Evolutionary conservation across 768 basidiomycete genomes (phyloP).

Genomic region (Rhodotorula taiwanensis): DNA sequence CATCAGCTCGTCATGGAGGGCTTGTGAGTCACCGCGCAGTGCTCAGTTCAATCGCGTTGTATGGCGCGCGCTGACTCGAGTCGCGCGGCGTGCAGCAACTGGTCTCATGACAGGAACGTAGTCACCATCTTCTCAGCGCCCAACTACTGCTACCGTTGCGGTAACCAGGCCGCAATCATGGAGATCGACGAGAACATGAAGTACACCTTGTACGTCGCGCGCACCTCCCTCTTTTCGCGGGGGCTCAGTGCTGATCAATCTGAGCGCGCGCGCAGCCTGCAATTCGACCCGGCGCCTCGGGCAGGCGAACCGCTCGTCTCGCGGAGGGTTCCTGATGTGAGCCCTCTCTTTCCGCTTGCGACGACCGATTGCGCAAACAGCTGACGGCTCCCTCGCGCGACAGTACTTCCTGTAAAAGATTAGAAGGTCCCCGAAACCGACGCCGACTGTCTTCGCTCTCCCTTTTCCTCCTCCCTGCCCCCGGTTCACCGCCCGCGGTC

Average conservation of each 20-base stretch:
- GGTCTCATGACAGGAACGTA: conserved; percentile 98
- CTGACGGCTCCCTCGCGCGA: neutral
- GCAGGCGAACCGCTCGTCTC: conserved; percentile 98
- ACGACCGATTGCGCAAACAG: no score
- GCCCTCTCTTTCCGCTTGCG: neutral
- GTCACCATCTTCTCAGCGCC: conserved; percentile 99
- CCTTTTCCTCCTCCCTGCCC: neutral
- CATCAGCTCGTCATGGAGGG: conserved; percentile 83
- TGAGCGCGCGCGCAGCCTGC: conserved; percentile 59
- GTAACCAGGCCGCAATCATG: conserved; percentile 99
- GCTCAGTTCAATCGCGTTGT: neutral
- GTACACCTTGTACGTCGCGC: conserved; percentile 55
- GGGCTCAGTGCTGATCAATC: conserved; percentile 22
- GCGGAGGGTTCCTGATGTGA: conserved; percentile 42
- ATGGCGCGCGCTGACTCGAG: conserved; percentile 1
- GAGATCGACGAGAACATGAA: conserved; percentile 72
- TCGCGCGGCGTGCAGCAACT: conserved; percentile 65
- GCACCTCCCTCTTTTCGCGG: conserved; percentile 12
- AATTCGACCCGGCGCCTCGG: conserved; percentile 98
- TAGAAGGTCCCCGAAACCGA: no score
- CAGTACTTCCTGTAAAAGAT: conserved; percentile 1
- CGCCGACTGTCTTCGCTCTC: neutral
- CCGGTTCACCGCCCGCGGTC: neutral
- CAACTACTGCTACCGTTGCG: conserved; percentile 99
- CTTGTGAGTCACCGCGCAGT: conserved; percentile 46